Conservation (phyloP, 2,329 filamentous ascomycete species). For the Calcarisporium arbuscula region DNA sequence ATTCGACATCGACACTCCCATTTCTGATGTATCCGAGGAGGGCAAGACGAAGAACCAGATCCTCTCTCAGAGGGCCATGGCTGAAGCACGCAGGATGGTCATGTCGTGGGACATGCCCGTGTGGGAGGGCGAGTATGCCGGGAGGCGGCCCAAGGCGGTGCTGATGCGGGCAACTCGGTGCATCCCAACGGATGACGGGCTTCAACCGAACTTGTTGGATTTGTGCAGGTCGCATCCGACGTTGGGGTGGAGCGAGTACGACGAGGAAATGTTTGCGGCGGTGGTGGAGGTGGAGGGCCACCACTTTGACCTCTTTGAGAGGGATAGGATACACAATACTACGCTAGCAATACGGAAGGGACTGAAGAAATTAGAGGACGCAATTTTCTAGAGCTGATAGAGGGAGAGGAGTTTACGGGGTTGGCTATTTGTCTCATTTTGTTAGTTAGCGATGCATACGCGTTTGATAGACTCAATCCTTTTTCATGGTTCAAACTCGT, state of each 20-base stretch:
- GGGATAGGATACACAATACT: constrained; percentile 19
- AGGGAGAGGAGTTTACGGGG: too few relatives aligned
- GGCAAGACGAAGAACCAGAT: constrained; percentile 28
- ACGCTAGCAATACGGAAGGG: constrained; percentile 17
- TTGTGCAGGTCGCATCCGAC: constrained; percentile 30
- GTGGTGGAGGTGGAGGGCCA: constrained; percentile 45
- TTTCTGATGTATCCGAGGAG: neutral
- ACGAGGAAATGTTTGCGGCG: constrained; percentile 34
- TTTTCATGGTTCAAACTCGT: too few relatives aligned
- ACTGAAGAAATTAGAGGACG: constrained; percentile 11
- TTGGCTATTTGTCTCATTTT: too few relatives aligned
- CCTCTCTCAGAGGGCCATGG: constrained; percentile 32
- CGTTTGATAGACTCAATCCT: too few relatives aligned
- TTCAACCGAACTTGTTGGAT: constrained; percentile 32
- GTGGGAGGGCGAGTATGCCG: constrained; percentile 23
- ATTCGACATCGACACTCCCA: neutral
- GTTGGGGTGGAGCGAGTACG: constrained; percentile 45
- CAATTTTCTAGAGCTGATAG: too few relatives aligned
- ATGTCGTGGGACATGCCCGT: constrained; percentile 32
- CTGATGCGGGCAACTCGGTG: constrained; percentile 38
- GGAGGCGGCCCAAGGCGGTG: constrained; percentile 32
- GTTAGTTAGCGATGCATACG: too few relatives aligned
- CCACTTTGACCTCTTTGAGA: constrained; percentile 43
- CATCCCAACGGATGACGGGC: constrained; percentile 25
- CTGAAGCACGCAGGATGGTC: constrained; percentile 34